These are phyloP conservation scores for Suaeda aralocaspica DNA, from an alignment of 148 eudicot species.

Conservation along the genomic window DNA sequence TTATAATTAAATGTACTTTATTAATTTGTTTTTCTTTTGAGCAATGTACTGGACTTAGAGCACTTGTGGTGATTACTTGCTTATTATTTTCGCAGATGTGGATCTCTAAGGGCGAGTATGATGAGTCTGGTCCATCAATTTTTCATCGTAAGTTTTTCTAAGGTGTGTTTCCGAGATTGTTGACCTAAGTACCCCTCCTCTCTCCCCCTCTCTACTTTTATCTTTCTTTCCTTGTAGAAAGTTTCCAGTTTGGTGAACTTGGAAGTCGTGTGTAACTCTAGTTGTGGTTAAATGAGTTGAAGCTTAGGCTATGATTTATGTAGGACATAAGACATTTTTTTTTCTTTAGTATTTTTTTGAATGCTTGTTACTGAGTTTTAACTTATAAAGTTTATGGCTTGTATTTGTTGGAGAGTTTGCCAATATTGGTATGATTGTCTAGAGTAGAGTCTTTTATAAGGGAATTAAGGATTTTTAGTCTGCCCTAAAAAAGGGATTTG, in stretches of 20 bases:
- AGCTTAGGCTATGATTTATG: not conserved
- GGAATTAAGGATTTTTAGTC: not conserved
- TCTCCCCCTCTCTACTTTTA: not conserved
- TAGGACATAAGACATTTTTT: not conserved
- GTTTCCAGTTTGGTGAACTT: not conserved
- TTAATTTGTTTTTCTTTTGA: not conserved
- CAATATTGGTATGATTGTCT: not conserved
- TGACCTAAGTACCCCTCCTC: too few relatives aligned
- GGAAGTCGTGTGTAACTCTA: constrained; percentile 7
- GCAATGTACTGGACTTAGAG: not conserved
- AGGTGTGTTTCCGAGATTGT: not conserved
- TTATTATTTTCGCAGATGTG: constrained; percentile 25
- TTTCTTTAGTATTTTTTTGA: not conserved
- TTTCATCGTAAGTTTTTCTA: constrained; percentile 31
- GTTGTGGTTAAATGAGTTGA: not conserved
- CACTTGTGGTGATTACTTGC: not conserved
- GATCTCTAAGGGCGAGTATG: constrained; percentile 37
- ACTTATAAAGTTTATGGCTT: not conserved
- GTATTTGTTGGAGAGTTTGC: not conserved
- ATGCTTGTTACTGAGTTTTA: constrained; percentile 6
- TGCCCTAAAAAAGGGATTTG: too few relatives aligned
- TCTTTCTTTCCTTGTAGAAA: not conserved
- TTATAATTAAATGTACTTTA: not conserved
- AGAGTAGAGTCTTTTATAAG: not conserved
- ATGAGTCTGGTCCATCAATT: constrained; percentile 32